A percentile compares a stretch with the other conserved stretches of the same genome.
These are phyloP conservation scores for Daldinia caldariorum DNA, from an alignment of 495 filamentous ascomycete species.

Conservation along the genomic window DNA sequence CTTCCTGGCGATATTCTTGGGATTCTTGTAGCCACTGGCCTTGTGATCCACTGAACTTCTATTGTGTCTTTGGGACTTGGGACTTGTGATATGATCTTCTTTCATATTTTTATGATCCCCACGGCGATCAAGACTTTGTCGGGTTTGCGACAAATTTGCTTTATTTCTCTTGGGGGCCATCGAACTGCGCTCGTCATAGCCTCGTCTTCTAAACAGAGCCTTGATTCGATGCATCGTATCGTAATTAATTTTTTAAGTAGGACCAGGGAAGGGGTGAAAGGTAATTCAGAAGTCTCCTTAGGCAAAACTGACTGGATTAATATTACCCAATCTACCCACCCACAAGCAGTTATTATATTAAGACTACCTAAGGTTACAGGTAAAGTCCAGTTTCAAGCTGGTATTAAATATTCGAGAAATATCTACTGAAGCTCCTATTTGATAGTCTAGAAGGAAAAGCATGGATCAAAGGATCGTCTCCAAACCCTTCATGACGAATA, in stretches of 20 bases:
- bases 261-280: neutral
- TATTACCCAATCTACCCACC: neutral
- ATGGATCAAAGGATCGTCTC: neutral
- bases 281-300: neutral
- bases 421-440: neutral
- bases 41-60: neutral
- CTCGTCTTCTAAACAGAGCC: constrained; percentile 18
- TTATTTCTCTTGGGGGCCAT: neutral
- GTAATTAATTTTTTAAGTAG: neutral
- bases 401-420: neutral
- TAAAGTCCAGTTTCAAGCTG: neutral
- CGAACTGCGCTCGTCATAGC: neutral
- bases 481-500: neutral
- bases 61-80: neutral
- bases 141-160: neutral
- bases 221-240: constrained; percentile 21
- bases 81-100: neutral
- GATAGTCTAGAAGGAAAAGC: neutral
- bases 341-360: neutral
- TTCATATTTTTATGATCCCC: neutral
- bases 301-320: neutral
- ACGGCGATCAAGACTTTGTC: neutral
- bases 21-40: neutral
- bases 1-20: neutral
- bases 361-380: too few species aligned